A percentile compares a stretch with the other conserved stretches of the same genome.
Evolutionary conservation across 2,329 filamentous ascomycete genomes (phyloP).

Genomic region (Cryphonectria parasitica): DNA sequence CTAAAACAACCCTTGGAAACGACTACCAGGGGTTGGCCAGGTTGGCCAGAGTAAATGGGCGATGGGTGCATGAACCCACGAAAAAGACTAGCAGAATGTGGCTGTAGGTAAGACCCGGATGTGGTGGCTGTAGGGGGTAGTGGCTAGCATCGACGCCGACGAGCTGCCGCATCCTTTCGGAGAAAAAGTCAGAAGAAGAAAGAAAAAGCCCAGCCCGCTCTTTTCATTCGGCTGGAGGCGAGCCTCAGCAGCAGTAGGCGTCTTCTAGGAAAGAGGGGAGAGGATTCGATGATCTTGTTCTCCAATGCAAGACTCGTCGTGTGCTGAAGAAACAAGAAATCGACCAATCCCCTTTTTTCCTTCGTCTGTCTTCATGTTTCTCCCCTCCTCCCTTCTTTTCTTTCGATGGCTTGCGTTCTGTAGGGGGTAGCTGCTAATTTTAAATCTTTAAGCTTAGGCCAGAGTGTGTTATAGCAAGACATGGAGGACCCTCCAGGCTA

Average conservation of each 20-base stretch:
- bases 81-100: slow-evolving; percentile 8
- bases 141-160: slow-evolving; percentile 13
- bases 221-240: neutral
- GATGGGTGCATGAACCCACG: slow-evolving; percentile 6
- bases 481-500: neutral
- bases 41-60: neutral
- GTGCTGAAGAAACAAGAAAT: neutral
- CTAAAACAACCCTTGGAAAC: neutral
- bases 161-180: slow-evolving; percentile 16
- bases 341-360: neutral
- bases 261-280: neutral
- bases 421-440: slow-evolving; percentile 2
- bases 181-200: neutral
- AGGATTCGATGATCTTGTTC: neutral
- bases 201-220: neutral
- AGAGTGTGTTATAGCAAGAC: neutral
- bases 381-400: neutral
- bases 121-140: slow-evolving; percentile 10
- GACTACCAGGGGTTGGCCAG: neutral
- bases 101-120: slow-evolving; percentile 3
- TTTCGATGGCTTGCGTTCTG: neutral
- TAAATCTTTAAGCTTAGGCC: neutral
- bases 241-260: neutral
- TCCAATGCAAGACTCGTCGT: neutral
- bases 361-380: neutral